phyloP scores from a whole-genome alignment of 768 basidiomycete genomes.

The Dacryopinax spathularia region DNA sequence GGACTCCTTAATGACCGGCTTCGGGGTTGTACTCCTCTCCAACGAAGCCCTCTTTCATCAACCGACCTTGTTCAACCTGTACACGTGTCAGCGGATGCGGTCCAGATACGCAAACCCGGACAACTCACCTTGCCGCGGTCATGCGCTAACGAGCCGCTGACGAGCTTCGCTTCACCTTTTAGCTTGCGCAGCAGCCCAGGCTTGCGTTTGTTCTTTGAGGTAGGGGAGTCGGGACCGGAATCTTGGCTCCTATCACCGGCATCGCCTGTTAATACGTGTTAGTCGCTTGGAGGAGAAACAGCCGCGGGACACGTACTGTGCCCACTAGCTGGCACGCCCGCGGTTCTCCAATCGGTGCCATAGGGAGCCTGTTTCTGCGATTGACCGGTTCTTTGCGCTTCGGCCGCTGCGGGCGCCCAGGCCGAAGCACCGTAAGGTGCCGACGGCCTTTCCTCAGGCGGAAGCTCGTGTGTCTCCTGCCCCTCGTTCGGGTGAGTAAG shows the following conservation, averaged over 20 bases:
- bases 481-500: no score
- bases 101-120: background rate
- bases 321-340: background rate
- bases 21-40: background rate
- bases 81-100: background rate
- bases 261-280: background rate
- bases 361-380: no score
- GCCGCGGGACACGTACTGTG: background rate
- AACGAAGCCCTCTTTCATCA: background rate
- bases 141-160: background rate
- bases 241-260: background rate
- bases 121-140: background rate
- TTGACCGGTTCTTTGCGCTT: background rate
- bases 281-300: background rate
- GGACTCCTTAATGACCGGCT: background rate
- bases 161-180: background rate
- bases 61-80: background rate
- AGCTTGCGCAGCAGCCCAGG: background rate
- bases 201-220: background rate
- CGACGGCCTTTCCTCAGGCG: background rate
- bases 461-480: no score
- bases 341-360: background rate
- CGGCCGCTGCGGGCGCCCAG: background rate
- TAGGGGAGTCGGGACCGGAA: background rate
- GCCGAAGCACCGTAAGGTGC: no score